These are phyloP conservation scores for Rosa persica DNA, from an alignment of 306 rosid species.

Conservation along the genomic window DNA sequence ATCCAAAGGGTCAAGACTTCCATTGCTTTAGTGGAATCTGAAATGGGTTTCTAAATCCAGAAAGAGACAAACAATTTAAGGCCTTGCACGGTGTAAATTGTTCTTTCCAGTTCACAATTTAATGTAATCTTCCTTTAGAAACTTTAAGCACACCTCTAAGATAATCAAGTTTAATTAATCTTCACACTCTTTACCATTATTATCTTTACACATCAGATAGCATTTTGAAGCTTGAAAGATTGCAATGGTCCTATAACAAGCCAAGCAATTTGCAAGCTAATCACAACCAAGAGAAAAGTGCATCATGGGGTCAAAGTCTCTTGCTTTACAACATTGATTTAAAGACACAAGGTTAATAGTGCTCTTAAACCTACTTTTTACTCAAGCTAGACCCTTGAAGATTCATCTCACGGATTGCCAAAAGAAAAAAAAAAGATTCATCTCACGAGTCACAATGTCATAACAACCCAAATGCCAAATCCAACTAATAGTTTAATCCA, in stretches of 20 bases:
- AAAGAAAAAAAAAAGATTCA: too few species aligned
- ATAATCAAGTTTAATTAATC: not conserved
- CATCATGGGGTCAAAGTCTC: not conserved
- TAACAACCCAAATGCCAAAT: conserved; percentile 14
- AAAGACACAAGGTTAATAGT: not conserved
- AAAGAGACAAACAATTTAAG: conserved; percentile 1
- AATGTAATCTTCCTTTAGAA: not conserved
- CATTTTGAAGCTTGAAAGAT: not conserved
- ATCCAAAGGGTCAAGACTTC: not conserved
- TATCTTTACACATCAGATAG: conserved; percentile 14
- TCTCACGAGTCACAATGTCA: not conserved
- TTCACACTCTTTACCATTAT: not conserved
- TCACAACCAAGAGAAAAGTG: not conserved
- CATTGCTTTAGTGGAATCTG: not conserved
- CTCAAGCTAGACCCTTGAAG: not conserved
- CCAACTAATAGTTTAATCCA: not conserved
- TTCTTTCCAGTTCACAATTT: not conserved
- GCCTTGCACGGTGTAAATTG: not conserved
- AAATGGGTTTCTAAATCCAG: not conserved
- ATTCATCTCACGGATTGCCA: too few species aligned
- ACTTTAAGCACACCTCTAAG: not conserved
- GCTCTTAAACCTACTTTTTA: not conserved
- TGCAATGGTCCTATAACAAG: conserved; percentile 14
- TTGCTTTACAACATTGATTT: not conserved
- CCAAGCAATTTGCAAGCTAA: not conserved